These are phyloP conservation scores for Dactylellina cionopaga DNA, from an alignment of 2,329 filamentous ascomycete genomes.

Conservation along the genomic window DNA sequence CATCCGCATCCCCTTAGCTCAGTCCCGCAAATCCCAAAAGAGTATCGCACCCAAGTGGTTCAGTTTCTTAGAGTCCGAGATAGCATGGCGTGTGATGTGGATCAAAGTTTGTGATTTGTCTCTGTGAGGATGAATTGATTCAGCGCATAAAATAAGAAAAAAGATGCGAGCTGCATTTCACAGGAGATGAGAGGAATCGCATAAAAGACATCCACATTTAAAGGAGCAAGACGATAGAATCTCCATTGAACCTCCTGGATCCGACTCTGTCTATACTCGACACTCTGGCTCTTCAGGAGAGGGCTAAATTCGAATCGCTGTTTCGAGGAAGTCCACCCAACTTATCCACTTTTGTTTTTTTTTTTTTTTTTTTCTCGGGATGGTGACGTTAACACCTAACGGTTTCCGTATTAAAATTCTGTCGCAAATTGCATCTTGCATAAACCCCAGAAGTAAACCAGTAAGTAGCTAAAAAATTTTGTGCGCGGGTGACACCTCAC, in stretches of 20 bases:
- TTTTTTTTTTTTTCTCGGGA: too few relatives aligned
- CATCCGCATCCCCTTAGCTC: conserved; percentile 53
- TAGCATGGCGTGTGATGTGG: conserved; percentile 53
- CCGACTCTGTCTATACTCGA: conserved; percentile 32
- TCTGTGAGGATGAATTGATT: conserved; percentile 51
- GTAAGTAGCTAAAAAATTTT: conserved; percentile 34
- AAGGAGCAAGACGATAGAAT: conserved; percentile 21
- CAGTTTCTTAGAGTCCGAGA: conserved; percentile 51
- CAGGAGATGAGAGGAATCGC: conserved; percentile 27
- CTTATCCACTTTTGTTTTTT: conserved; percentile 30
- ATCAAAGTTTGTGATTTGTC: conserved; percentile 53
- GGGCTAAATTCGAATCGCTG: conserved; percentile 36
- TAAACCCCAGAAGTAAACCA: conserved; percentile 27
- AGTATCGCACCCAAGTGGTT: conserved; percentile 52
- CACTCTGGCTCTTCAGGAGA: conserved; percentile 29
- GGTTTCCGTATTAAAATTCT: conserved; percentile 34
- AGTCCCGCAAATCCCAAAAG: conserved; percentile 53
- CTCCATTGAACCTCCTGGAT: conserved; percentile 42
- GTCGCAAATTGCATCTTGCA: conserved; percentile 49
- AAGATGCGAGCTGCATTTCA: conserved; percentile 30
- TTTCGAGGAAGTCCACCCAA: conserved; percentile 28
- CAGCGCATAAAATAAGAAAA: conserved; percentile 43
- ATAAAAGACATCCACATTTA: conserved; percentile 39
- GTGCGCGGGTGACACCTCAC: conserved; percentile 48
- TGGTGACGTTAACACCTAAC: conserved; percentile 14